phyloP scores from a whole-genome alignment of 371 early-diverging fungal species.

The Apophysomyces sp. region DNA sequence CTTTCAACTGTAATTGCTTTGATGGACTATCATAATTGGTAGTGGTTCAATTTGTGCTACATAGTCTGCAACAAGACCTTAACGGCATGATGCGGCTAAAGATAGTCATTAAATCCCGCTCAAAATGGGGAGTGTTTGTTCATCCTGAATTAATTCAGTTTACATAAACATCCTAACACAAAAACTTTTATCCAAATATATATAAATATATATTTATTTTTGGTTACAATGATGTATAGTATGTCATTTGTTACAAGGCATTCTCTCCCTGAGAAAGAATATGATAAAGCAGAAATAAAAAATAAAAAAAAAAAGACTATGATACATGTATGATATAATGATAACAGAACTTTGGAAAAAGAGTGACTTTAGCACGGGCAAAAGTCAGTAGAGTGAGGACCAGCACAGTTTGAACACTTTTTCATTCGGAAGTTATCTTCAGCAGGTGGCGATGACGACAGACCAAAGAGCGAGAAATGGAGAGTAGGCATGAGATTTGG shows the following conservation, averaged over 20 bases:
- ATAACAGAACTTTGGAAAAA: neutral
- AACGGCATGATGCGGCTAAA: neutral
- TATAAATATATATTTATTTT: neutral
- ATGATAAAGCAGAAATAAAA: neutral
- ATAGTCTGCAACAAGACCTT: too few species aligned
- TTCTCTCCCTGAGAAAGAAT: neutral
- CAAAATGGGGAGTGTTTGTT: too few species aligned
- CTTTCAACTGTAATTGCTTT: neutral
- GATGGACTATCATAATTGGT: neutral
- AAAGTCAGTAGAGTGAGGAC: slow-evolving; percentile 50
- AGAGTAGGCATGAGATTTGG: slow-evolving; percentile 50
- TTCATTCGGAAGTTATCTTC: slow-evolving; percentile 13
- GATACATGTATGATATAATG: neutral
- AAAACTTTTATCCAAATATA: neutral
- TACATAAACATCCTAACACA: too few species aligned
- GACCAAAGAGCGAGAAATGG: slow-evolving; percentile 38
- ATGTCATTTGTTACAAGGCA: neutral
- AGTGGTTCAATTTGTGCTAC: neutral
- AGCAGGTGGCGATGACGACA: slow-evolving; percentile 24
- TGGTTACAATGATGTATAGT: neutral
- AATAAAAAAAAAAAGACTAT: neutral
- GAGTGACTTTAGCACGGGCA: slow-evolving; percentile 40
- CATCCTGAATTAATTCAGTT: too few species aligned
- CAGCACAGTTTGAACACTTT: slow-evolving; percentile 44
- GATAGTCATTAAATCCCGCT: neutral